A percentile compares a stretch with the other conserved stretches of the same genome.
These are phyloP conservation scores for Nakazawaea ambrosiae DNA, from an alignment of 805 yeast genomes.

Conservation along the genomic window DNA sequence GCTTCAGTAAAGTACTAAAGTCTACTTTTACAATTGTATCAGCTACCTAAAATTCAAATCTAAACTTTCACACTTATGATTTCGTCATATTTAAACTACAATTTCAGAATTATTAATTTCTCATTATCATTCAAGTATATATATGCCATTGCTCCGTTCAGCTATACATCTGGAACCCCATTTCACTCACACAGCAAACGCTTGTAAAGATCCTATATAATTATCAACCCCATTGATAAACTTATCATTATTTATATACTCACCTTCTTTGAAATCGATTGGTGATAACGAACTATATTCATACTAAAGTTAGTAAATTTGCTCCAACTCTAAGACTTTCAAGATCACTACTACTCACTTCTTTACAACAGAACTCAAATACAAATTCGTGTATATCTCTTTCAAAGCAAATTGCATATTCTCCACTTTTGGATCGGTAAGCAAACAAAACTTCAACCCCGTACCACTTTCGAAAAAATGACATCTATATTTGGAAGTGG, in stretches of 20 bases:
- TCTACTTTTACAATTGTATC: too few species aligned
- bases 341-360: constrained; percentile 39
- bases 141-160: too few species aligned
- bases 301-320: constrained; percentile 10
- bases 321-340: too few species aligned
- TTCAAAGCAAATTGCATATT: constrained; percentile 48
- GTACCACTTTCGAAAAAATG: constrained; percentile 78
- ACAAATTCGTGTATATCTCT: constrained; percentile 53
- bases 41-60: too few species aligned
- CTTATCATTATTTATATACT: constrained; percentile 46
- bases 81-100: too few species aligned
- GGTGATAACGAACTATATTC: constrained; percentile 36
- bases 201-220: constrained; percentile 23
- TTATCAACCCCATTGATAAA: constrained; percentile 53
- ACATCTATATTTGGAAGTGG: constrained; percentile 72
- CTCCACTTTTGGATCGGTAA: constrained; percentile 59
- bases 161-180: too few species aligned
- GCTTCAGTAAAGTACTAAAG: too few species aligned
- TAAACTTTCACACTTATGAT: too few species aligned
- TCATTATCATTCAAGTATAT: too few species aligned
- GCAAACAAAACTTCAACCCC: constrained; percentile 65
- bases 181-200: too few species aligned
- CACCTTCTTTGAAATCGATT: constrained; percentile 48
- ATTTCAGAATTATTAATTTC: too few species aligned
- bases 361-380: constrained; percentile 52